phyloP scores from a whole-genome alignment of 352 stramenopile genomes.

The Phytophthora nicotianae region DNA sequence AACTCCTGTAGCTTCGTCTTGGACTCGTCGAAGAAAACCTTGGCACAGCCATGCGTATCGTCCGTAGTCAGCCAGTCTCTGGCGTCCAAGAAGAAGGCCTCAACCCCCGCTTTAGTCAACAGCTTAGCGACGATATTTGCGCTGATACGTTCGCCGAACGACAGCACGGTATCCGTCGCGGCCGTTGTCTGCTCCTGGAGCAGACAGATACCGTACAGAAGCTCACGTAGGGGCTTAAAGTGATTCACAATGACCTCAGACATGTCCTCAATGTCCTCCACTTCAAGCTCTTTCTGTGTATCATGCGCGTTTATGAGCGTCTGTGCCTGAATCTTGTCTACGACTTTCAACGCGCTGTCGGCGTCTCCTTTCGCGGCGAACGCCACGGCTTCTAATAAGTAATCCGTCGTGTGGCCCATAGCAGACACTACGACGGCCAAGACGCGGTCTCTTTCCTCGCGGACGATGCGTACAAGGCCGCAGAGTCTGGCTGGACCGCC shows the following conservation, averaged over 20 bases:
- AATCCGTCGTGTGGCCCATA: conserved; percentile 84
- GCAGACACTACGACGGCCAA: conserved; percentile 78
- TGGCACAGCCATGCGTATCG: conserved; percentile 71
- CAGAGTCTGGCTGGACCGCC: conserved; percentile 67
- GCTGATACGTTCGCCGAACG: conserved; percentile 80
- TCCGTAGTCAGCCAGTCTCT: conserved; percentile 80
- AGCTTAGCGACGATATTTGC: conserved; percentile 72
- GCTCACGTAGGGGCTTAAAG: conserved; percentile 77
- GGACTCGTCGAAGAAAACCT: conserved; percentile 79
- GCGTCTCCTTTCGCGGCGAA: conserved; percentile 62
- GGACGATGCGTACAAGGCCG: conserved; percentile 69
- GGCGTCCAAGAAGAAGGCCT: conserved; percentile 71
- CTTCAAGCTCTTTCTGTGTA: conserved; percentile 50
- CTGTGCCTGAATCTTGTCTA: conserved; percentile 65
- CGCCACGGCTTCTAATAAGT: conserved; percentile 67
- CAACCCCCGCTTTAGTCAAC: conserved; percentile 61
- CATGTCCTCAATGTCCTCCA: conserved; percentile 56
- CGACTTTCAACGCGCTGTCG: conserved; percentile 43
- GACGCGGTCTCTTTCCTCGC: conserved; percentile 58
- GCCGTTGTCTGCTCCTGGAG: conserved; percentile 77
- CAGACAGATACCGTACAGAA: conserved; percentile 78
- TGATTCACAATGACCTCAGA: conserved; percentile 52
- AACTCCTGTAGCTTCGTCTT: conserved; percentile 68
- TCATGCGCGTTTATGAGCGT: conserved; percentile 75
- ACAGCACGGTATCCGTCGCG: conserved; percentile 76